phyloP scores from a whole-genome alignment of 2,329 filamentous ascomycete species.

The Sarocladiaceae sp. region DNA sequence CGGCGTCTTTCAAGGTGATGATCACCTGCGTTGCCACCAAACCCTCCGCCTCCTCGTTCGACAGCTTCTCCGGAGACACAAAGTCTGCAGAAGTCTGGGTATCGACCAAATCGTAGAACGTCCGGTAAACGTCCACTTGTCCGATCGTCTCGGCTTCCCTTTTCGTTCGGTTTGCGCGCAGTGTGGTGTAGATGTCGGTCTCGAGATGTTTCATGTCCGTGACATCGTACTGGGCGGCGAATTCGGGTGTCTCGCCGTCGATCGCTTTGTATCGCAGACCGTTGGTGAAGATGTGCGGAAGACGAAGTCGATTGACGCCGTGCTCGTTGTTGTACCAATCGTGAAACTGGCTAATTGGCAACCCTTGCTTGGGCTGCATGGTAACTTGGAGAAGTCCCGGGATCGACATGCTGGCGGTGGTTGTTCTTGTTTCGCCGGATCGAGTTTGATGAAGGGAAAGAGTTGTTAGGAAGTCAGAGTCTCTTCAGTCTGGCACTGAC shows the following conservation, averaged over 20 bases:
- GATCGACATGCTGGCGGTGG: constrained; percentile 34
- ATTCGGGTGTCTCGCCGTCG: constrained; percentile 61
- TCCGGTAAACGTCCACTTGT: constrained; percentile 61
- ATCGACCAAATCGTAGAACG: constrained; percentile 64
- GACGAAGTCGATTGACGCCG: constrained; percentile 72
- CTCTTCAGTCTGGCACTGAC: neutral
- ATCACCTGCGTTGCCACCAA: constrained; percentile 60
- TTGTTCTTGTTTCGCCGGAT: too few relatives aligned
- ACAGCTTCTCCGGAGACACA: constrained; percentile 53
- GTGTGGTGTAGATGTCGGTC: constrained; percentile 62
- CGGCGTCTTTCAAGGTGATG: constrained; percentile 47
- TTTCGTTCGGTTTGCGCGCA: constrained; percentile 54
- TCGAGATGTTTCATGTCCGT: constrained; percentile 68
- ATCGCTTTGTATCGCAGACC: constrained; percentile 74
- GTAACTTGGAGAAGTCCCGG: constrained; percentile 79
- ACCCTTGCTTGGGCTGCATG: constrained; percentile 70
- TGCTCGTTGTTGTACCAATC: constrained; percentile 96
- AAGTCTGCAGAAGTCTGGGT: constrained; percentile 54
- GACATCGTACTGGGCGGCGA: constrained; percentile 79
- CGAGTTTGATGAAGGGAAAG: neutral
- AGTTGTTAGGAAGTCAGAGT: neutral
- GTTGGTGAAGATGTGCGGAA: constrained; percentile 69
- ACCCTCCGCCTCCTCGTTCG: constrained; percentile 56
- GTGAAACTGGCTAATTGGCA: constrained; percentile 69
- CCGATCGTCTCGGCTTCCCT: constrained; percentile 51